Evolutionary conservation across 2,329 filamentous ascomycete genomes (phyloP).

Genomic region (Claviceps lovelessii): DNA sequence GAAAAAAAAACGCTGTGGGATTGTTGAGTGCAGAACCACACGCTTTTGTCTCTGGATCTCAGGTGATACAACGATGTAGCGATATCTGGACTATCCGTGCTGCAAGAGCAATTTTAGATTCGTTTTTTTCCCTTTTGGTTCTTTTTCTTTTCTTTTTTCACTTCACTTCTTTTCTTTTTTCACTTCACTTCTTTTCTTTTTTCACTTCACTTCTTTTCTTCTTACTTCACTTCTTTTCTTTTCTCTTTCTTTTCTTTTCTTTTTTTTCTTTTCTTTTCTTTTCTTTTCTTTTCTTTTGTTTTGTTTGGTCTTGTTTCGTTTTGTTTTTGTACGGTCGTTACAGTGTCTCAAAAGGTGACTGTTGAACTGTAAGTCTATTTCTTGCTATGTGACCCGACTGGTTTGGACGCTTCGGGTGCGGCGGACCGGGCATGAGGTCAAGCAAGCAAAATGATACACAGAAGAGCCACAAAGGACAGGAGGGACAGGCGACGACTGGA

Average conservation of each 20-base stretch:
- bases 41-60: not conserved
- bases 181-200: no score
- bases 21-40: not conserved
- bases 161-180: no score
- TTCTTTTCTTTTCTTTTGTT: not conserved
- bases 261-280: not conserved
- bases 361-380: not conserved
- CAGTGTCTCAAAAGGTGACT: not conserved
- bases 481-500: not conserved
- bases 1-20: not conserved
- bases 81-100: slow-evolving; percentile 2
- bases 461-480: not conserved
- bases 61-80: not conserved
- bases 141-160: not conserved
- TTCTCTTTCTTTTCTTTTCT: not conserved
- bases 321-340: not conserved
- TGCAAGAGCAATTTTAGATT: not conserved
- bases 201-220: no score
- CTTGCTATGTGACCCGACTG: not conserved
- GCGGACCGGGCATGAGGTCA: not conserved
- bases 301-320: no score
- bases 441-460: not conserved
- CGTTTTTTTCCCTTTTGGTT: not conserved
- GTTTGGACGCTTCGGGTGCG: not conserved
- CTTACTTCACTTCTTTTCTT: no score